These are phyloP conservation scores for Coccinonectria pachysandricola DNA, from an alignment of 2,329 filamentous ascomycete genomes.

Conservation along the genomic window DNA sequence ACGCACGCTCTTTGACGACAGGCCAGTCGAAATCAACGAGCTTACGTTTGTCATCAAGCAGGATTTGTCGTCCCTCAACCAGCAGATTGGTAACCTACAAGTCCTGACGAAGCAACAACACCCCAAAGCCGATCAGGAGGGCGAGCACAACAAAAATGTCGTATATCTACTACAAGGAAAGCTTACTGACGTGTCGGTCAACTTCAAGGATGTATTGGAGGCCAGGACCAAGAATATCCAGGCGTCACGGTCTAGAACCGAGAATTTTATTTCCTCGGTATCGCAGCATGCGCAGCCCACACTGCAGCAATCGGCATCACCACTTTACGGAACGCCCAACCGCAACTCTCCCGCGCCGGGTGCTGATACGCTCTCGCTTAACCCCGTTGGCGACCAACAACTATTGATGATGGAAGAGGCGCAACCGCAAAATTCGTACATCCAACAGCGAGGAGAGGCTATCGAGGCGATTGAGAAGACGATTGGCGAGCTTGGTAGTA, in stretches of 20 bases:
- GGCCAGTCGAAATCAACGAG: conserved; percentile 92
- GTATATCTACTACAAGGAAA: conserved; percentile 86
- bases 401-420: conserved; percentile 90
- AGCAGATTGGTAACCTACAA: conserved; percentile 79
- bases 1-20: conserved; percentile 94
- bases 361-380: conserved; percentile 70
- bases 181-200: conserved; percentile 81
- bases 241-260: conserved; percentile 79
- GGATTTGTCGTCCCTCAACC: conserved; percentile 74
- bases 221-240: conserved; percentile 97
- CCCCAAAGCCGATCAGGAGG: conserved; percentile 66
- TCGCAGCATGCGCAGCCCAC: conserved; percentile 63
- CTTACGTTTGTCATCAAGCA: conserved; percentile 97
- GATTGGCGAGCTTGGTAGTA: conserved; percentile 78
- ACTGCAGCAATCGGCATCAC: conserved; percentile 67
- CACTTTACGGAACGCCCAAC: conserved; percentile 72
- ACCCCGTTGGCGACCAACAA: conserved; percentile 73
- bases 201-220: conserved; percentile 96
- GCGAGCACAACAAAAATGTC: conserved; percentile 97
- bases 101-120: conserved; percentile 67
- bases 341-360: conserved; percentile 56
- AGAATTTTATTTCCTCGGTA: conserved; percentile 92
- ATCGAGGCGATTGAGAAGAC: conserved; percentile 96
- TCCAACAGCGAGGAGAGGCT: conserved; percentile 85
- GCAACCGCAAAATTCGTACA: conserved; percentile 75